phyloP scores from a whole-genome alignment of 2,329 filamentous ascomycete genomes.

The Cordyceps fumosorosea region DNA sequence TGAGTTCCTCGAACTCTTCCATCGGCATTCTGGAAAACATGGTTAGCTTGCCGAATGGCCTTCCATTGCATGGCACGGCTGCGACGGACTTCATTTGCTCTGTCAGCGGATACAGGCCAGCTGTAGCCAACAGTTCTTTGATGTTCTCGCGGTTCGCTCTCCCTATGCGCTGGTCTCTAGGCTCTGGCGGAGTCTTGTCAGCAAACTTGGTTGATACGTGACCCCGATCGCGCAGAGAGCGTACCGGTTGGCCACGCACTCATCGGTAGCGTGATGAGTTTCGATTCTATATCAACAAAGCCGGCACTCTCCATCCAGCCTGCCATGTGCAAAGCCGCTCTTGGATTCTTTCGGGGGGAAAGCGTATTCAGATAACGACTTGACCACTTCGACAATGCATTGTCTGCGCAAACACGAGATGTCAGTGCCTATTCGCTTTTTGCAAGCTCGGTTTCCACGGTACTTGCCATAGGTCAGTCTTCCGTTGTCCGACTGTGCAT shows the following conservation, averaged over 20 bases:
- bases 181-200: slow-evolving; percentile 31
- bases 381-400: slow-evolving; percentile 64
- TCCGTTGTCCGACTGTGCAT: slow-evolving; percentile 80
- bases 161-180: slow-evolving; percentile 47
- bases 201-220: neutral
- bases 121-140: slow-evolving; percentile 45
- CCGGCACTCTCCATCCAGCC: slow-evolving; percentile 54
- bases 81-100: slow-evolving; percentile 38
- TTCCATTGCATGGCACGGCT: neutral
- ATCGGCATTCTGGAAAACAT: slow-evolving; percentile 43
- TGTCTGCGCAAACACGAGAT: slow-evolving; percentile 33
- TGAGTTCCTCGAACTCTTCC: slow-evolving; percentile 50
- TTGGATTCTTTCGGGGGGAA: slow-evolving; percentile 58
- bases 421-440: slow-evolving; percentile 8
- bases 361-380: slow-evolving; percentile 55
- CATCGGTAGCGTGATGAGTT: slow-evolving; percentile 60
- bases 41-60: slow-evolving; percentile 3
- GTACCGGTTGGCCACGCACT: slow-evolving; percentile 63
- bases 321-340: slow-evolving; percentile 55
- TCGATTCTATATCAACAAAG: slow-evolving; percentile 60
- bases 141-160: slow-evolving; percentile 47
- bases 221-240: slow-evolving; percentile 17
- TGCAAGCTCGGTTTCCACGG: neutral
- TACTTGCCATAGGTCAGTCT: slow-evolving; percentile 56
- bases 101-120: slow-evolving; percentile 51